These are phyloP conservation scores for Suillus sp. DNA, from an alignment of 768 basidiomycete species.

Conservation along the genomic window DNA sequence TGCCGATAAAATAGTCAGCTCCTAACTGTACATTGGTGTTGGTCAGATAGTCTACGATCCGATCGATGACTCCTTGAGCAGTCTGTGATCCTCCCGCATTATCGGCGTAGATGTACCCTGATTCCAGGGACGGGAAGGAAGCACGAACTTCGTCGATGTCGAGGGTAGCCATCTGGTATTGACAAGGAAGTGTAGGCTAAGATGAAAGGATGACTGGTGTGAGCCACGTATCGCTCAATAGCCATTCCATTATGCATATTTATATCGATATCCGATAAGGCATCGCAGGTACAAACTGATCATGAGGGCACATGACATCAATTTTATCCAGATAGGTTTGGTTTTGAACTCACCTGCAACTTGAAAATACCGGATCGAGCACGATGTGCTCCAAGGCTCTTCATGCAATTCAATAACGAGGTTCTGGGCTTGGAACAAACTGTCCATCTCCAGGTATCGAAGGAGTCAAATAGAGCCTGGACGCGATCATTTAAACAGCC, in stretches of 20 bases:
- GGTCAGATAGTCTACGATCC: conserved; percentile 65
- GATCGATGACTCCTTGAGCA: conserved; percentile 53
- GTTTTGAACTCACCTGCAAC: not conserved
- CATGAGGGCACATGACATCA: not conserved
- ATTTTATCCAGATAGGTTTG: not conserved
- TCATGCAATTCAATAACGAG: not conserved
- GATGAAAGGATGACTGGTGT: not conserved
- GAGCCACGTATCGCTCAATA: not conserved
- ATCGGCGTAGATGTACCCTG: conserved; percentile 69
- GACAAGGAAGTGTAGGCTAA: not conserved
- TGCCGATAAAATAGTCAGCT: conserved; percentile 66
- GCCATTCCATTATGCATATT: not conserved
- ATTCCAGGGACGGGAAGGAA: conserved; percentile 61
- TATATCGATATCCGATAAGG: conserved; percentile 1
- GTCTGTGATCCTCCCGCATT: conserved; percentile 79
- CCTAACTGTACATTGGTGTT: conserved; percentile 77
- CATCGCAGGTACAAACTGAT: not conserved
- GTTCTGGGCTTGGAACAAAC: not conserved
- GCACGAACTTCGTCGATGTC: conserved; percentile 55
- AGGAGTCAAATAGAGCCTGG: too few species aligned
- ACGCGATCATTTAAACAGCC: too few species aligned
- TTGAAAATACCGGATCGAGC: not conserved
- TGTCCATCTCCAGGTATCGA: not conserved
- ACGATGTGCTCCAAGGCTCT: not conserved
- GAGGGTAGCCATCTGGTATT: conserved; percentile 30